phyloP scores from a whole-genome alignment of 1,284 basidiomycete genomes.

The Bjerkandera adusta region DNA sequence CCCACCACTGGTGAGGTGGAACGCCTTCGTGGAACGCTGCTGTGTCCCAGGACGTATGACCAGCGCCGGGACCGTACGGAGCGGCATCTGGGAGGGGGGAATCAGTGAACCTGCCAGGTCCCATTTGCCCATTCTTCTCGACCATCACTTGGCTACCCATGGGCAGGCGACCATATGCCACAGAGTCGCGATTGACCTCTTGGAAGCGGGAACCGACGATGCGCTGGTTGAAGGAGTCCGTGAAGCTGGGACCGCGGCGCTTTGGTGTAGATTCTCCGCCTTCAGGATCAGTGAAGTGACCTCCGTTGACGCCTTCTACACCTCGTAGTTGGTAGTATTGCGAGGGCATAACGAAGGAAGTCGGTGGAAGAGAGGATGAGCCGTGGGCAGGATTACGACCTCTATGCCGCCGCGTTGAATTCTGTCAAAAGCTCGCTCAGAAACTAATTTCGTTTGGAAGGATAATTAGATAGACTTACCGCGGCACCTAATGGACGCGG shows the following conservation, averaged over 20 bases:
- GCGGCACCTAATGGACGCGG: constrained; percentile 49
- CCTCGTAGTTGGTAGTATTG: constrained; percentile 71
- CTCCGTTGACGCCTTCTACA: constrained; percentile 59
- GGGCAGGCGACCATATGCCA: constrained; percentile 52
- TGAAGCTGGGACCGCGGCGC: constrained; percentile 42
- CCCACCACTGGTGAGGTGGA: constrained; percentile 23
- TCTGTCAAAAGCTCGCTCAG: constrained; percentile 3
- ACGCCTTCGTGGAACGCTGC: constrained; percentile 26
- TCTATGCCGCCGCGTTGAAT: constrained; percentile 34
- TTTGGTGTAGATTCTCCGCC: constrained; percentile 25
- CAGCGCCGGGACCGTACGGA: constrained; percentile 53
- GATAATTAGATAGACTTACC: constrained; percentile 10
- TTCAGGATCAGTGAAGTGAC: constrained; percentile 45
- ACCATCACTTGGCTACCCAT: constrained; percentile 60
- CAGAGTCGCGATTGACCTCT: constrained; percentile 64
- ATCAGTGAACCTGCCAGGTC: constrained; percentile 25
- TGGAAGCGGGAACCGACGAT: constrained; percentile 68
- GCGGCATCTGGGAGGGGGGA: constrained; percentile 47
- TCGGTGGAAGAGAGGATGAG: constrained; percentile 66
- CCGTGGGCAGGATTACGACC: constrained; percentile 59
- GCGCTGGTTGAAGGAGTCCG: constrained; percentile 59
- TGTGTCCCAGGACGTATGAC: constrained; percentile 37
- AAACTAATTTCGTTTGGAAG: not conserved
- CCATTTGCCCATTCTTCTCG: constrained; percentile 50
- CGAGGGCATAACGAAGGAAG: constrained; percentile 75